phyloP scores from a whole-genome alignment of 257 asterid species.

The Petunia axillaris region DNA sequence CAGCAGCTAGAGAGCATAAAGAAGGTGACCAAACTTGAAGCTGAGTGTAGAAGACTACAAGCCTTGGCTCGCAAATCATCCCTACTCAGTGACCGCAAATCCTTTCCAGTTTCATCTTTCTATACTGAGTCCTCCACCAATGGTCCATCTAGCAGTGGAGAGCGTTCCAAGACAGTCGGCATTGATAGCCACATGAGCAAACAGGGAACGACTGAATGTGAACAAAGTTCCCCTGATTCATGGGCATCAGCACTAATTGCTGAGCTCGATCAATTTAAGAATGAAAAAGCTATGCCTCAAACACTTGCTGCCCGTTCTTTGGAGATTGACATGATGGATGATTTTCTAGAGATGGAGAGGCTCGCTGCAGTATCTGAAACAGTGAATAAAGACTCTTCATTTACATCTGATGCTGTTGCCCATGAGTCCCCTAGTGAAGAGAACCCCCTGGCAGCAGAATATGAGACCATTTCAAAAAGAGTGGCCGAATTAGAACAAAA shows the following conservation, averaged over 20 bases:
- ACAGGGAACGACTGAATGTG: slow-evolving; percentile 40
- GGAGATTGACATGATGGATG: slow-evolving; percentile 83
- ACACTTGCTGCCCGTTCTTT: slow-evolving; percentile 39
- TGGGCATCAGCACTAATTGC: slow-evolving; percentile 58
- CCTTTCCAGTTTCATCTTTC: slow-evolving; percentile 40
- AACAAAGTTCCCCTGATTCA: slow-evolving; percentile 45
- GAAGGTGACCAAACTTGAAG: slow-evolving; percentile 61
- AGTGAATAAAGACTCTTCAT: slow-evolving; percentile 37
- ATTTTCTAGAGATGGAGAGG: slow-evolving; percentile 87
- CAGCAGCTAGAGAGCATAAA: slow-evolving; percentile 68
- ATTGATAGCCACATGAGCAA: slow-evolving; percentile 35
- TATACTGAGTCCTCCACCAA: slow-evolving; percentile 54
- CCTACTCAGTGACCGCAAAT: slow-evolving; percentile 38
- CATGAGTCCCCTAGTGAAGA: slow-evolving; percentile 42
- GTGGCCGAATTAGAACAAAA: slow-evolving; percentile 58
- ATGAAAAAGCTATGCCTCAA: slow-evolving; percentile 45
- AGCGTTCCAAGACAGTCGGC: slow-evolving; percentile 36
- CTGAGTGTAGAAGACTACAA: slow-evolving; percentile 54
- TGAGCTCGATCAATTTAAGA: slow-evolving; percentile 59
- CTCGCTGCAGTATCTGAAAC: slow-evolving; percentile 65
- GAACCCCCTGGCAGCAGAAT: slow-evolving; percentile 44
- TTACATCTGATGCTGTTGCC: slow-evolving; percentile 37
- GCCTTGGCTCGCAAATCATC: slow-evolving; percentile 50
- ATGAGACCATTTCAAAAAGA: slow-evolving; percentile 45
- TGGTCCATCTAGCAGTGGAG: slow-evolving; percentile 49